A percentile compares a stretch with the other conserved stretches of the same genome.
Evolutionary conservation across 2,329 filamentous ascomycete species (phyloP).

Genomic region (Claviceps capensis): DNA sequence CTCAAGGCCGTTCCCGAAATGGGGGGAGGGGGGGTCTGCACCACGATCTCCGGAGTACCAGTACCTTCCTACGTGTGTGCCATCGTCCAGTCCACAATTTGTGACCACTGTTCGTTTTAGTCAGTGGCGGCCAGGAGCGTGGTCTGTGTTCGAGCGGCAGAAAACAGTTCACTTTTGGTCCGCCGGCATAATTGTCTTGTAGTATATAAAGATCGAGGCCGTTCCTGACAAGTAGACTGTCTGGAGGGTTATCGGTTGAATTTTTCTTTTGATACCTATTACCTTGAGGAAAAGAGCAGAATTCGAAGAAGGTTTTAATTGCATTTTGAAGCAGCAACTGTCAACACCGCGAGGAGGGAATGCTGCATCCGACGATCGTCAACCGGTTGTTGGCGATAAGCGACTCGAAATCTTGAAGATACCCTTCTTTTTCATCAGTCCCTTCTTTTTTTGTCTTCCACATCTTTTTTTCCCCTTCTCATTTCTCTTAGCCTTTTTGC

Average conservation of each 20-base stretch:
- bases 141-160: neutral
- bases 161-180: neutral
- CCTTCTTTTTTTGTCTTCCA: neutral
- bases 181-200: neutral
- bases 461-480: neutral
- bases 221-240: neutral
- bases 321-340: neutral
- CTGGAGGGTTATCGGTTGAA: too few species aligned
- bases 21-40: neutral
- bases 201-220: neutral
- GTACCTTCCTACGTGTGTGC: too few species aligned
- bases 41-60: neutral
- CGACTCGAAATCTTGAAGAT: neutral
- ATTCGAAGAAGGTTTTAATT: neutral
- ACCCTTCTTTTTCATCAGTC: neutral
- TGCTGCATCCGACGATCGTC: neutral
- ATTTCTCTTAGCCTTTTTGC: neutral
- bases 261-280: neutral
- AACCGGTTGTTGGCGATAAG: neutral
- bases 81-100: neutral
- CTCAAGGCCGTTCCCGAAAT: neutral
- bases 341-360: neutral
- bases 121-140: neutral
- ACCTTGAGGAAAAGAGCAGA: neutral
- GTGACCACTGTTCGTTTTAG: neutral